phyloP scores from a whole-genome alignment of 1,284 basidiomycete species.

The Gymnopus androsaceus region DNA sequence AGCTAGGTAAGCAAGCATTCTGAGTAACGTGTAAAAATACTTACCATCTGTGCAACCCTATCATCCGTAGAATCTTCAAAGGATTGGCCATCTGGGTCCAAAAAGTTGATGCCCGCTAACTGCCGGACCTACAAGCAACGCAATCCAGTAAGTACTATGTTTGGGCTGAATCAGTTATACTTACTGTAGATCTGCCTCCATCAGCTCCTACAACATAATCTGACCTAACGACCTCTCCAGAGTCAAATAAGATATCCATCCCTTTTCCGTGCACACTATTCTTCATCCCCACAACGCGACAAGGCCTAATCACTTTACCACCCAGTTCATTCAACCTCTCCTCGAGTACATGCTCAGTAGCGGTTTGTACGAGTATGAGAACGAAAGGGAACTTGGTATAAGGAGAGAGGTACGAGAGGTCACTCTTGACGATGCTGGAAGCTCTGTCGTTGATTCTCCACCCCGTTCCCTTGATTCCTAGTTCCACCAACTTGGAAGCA shows the following conservation, averaged over 20 bases:
- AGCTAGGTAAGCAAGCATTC: too few relatives aligned
- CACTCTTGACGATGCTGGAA: slow-evolving; percentile 24
- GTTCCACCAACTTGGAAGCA: slow-evolving; percentile 39
- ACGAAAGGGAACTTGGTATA: slow-evolving; percentile 49
- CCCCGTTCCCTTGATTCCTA: slow-evolving; percentile 34
- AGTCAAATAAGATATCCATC: too few relatives aligned
- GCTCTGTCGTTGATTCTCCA: slow-evolving; percentile 35
- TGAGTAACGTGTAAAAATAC: too few relatives aligned
- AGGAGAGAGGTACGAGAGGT: slow-evolving; percentile 34
- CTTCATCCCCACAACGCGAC: too few relatives aligned
- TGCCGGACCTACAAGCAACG: slow-evolving; percentile 32
- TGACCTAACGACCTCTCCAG: slow-evolving; percentile 45
- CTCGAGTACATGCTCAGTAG: slow-evolving; percentile 54
- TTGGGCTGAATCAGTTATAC: slow-evolving; percentile 21
- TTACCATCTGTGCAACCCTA: slow-evolving; percentile 32
- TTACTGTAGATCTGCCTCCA: slow-evolving; percentile 53
- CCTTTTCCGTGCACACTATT: slow-evolving; percentile 35
- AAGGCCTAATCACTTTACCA: too few relatives aligned
- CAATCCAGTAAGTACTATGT: not conserved
- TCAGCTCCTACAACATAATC: slow-evolving; percentile 59
- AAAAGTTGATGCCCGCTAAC: slow-evolving; percentile 34
- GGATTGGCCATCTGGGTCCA: slow-evolving; percentile 33
- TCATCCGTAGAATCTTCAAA: slow-evolving; percentile 22
- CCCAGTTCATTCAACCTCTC: too few relatives aligned
- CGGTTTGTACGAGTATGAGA: slow-evolving; percentile 46